These are phyloP conservation scores for Zygosaccharomyces sapae DNA, from an alignment of 1,139 yeast species.

Conservation along the genomic window DNA sequence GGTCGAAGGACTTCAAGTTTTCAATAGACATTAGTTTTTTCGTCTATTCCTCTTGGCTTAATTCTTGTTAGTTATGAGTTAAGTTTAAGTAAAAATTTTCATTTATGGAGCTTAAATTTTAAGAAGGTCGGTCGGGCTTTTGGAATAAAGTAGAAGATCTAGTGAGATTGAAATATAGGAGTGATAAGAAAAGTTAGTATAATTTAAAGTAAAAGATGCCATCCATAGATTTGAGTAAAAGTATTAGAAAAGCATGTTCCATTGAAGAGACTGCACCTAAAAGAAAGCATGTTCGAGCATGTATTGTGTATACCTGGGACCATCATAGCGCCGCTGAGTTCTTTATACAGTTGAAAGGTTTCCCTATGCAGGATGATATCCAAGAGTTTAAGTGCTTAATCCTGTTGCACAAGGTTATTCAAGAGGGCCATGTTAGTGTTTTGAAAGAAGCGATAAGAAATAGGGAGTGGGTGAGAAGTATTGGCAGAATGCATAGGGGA, in stretches of 20 bases:
- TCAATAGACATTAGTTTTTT: conserved; percentile 61
- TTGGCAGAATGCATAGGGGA: conserved; percentile 43
- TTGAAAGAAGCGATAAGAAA: conserved; percentile 79
- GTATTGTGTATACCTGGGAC: conserved; percentile 96
- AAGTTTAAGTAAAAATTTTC: conserved; percentile 6
- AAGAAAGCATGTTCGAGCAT: conserved; percentile 89
- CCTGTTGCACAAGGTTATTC: conserved; percentile 85
- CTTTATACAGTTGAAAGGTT: conserved; percentile 78
- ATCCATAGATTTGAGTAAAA: conserved; percentile 51
- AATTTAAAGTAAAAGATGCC: conserved; percentile 8
- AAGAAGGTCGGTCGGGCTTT: background rate
- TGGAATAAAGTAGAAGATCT: conserved; percentile 1
- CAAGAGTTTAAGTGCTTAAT: conserved; percentile 87
- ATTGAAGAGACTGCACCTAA: conserved; percentile 89
- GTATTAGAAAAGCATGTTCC: conserved; percentile 83
- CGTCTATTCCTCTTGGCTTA: background rate
- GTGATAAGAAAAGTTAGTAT: conserved; percentile 2
- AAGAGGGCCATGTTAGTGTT: conserved; percentile 90
- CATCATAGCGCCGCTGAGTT: conserved; percentile 77
- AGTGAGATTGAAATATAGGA: background rate
- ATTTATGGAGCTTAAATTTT: background rate
- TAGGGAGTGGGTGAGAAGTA: conserved; percentile 54
- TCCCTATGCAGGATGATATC: conserved; percentile 80
- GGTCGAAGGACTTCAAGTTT: conserved; percentile 96
- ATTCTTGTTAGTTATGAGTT: background rate